These are phyloP conservation scores for Jackrogersella minutella DNA, from an alignment of 495 filamentous ascomycete genomes.

Conservation along the genomic window DNA sequence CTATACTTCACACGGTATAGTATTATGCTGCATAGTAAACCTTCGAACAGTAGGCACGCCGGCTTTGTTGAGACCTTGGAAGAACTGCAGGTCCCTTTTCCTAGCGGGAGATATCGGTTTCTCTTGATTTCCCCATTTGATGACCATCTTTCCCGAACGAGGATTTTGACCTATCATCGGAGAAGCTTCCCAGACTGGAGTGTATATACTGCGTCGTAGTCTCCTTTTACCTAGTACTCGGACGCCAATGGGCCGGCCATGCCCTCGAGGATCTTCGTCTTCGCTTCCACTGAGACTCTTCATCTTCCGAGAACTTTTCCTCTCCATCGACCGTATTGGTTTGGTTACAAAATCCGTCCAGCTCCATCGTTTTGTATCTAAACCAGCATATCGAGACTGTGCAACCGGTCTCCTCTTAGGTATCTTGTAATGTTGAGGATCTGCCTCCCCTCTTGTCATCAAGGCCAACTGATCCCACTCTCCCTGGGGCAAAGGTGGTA, in stretches of 20 bases:
- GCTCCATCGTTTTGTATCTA: background rate
- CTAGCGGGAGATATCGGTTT: conserved; percentile 24
- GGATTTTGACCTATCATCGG: conserved; percentile 43
- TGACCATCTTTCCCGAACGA: conserved; percentile 30
- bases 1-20: too few relatives aligned
- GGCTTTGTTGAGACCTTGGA: conserved; percentile 36
- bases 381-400: background rate
- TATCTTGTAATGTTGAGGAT: conserved; percentile 42
- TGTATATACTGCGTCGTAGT: conserved; percentile 45
- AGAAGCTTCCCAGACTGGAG: conserved; percentile 46
- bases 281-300: conserved; percentile 50
- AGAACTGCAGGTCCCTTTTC: conserved; percentile 38
- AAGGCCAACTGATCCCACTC: conserved; percentile 71
- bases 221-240: conserved; percentile 30
- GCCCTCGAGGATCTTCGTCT: conserved; percentile 47
- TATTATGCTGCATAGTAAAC: too few relatives aligned
- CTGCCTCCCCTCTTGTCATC: conserved; percentile 65
- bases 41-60: conserved; percentile 2
- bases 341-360: conserved; percentile 40
- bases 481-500: conserved; percentile 74
- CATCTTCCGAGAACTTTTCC: conserved; percentile 31
- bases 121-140: conserved; percentile 48
- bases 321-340: conserved; percentile 37
- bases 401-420: conserved; percentile 44
- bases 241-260: conserved; percentile 41